Conservation (phyloP, 2,329 filamentous ascomycete species). For the Trichoderma koningii region DNA sequence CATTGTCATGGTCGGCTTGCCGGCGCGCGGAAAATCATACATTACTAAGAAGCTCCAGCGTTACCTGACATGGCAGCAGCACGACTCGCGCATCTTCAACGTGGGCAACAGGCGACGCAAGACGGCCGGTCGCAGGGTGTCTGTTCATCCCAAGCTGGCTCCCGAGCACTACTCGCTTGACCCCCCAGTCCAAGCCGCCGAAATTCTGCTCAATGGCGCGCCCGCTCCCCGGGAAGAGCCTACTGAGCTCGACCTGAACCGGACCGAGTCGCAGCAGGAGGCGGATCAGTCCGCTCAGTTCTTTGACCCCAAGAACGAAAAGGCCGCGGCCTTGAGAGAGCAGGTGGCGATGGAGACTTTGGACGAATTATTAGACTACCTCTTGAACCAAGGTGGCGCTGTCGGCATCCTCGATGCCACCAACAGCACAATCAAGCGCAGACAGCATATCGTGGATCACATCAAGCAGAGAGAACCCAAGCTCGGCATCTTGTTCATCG, state of each 20-base stretch:
- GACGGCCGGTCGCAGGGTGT: slow-evolving; percentile 62
- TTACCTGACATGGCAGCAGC: slow-evolving; percentile 96
- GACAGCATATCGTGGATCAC: slow-evolving; percentile 79
- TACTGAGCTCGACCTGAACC: slow-evolving; percentile 43
- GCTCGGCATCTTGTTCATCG: slow-evolving; percentile 90
- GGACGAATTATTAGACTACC: slow-evolving; percentile 88
- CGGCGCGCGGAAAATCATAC: slow-evolving; percentile 95
- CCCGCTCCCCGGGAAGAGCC: slow-evolving; percentile 46
- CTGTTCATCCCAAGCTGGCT: slow-evolving; percentile 39
- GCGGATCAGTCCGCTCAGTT: slow-evolving; percentile 91
- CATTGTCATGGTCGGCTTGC: slow-evolving; percentile 97
- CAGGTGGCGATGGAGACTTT: slow-evolving; percentile 90
- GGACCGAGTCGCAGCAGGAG: slow-evolving; percentile 36
- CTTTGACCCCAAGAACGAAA: slow-evolving; percentile 87
- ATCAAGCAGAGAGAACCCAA: slow-evolving; percentile 82
- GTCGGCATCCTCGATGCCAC: slow-evolving; percentile 97
- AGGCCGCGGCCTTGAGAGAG: slow-evolving; percentile 80
- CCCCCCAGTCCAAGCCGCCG: slow-evolving; percentile 54
- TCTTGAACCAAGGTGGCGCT: slow-evolving; percentile 77
- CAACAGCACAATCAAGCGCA: slow-evolving; percentile 87
- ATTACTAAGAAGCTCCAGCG: slow-evolving; percentile 97
- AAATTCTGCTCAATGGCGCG: slow-evolving; percentile 60
- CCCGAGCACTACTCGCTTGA: slow-evolving; percentile 45
- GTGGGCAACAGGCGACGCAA: slow-evolving; percentile 88
- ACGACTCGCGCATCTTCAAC: slow-evolving; percentile 95